Conservation (phyloP, 2,329 filamentous ascomycete species). For the Aureobasidium namibiae region DNA sequence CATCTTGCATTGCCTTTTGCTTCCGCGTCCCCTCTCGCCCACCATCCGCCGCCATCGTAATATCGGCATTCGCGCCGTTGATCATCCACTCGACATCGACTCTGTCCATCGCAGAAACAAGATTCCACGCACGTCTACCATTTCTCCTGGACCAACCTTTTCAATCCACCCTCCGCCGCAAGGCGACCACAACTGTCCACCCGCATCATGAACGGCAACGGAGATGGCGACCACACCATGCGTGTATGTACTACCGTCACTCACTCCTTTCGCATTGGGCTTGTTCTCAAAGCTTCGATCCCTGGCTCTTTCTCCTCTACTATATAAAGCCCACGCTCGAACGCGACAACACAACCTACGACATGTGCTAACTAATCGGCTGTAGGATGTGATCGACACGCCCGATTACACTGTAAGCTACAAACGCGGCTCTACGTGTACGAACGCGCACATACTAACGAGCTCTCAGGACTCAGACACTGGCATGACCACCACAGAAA, state of each 20-base stretch:
- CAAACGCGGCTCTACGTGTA: neutral
- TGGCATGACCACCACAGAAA: conserved; percentile 62
- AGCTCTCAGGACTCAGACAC: conserved; percentile 50
- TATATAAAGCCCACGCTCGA: neutral
- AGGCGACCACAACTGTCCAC: conserved; percentile 3
- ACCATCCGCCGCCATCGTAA: neutral
- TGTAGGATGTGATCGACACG: conserved; percentile 46
- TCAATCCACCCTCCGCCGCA: conserved; percentile 8
- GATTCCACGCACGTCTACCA: neutral
- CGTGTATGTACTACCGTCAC: neutral
- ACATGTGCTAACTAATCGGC: neutral
- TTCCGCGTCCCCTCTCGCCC: neutral
- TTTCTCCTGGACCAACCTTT: conserved; percentile 8
- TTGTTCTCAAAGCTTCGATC: neutral
- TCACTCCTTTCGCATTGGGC: neutral
- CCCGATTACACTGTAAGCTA: conserved; percentile 49
- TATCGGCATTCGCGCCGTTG: neutral
- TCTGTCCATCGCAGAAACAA: conserved; percentile 5
- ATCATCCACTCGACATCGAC: neutral
- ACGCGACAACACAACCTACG: neutral
- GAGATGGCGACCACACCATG: conserved; percentile 15
- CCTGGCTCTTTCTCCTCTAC: neutral
- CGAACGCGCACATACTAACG: neutral
- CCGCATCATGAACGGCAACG: conserved; percentile 17
- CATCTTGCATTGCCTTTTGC: conserved; percentile 1